Evolutionary conservation across 768 basidiomycete species (phyloP), one percentile per base, ranked within the genome.

Genomic region (Chalciporus sphaerocephalus): DNA sequence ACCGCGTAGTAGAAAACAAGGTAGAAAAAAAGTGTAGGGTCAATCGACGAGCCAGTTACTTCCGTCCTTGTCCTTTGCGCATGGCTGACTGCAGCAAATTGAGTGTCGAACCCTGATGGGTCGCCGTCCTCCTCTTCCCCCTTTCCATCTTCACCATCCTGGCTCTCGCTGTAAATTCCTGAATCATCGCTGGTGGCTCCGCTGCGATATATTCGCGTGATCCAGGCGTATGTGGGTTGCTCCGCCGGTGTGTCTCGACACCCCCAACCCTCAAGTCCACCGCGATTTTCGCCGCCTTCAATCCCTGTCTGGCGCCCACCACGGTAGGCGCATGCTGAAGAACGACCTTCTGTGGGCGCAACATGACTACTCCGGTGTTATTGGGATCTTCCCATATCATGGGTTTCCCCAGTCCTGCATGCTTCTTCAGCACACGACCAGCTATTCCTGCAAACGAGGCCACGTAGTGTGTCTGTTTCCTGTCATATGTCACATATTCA

Each of bases 171-270:
- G 54, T 57, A 43, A 60, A 28, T 46, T 60, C 57, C 21, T 62
- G 38, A 3, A 54, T 47, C 6, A 16, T 59, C 8, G 44, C 55
- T 13, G 52, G 48, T 1, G 65, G 58, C 32, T 63, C 63, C 25
- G 63, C 58, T 15, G 62, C 42, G 20, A 75, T 69, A 59, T 82
- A 83, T 33, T 73, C 71, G 33, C 47, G 61, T 39, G 74, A 74
- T 7, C 81, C 80, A n/a, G 74, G 75, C 2, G 51, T 46, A 51
- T 76, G 63, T 0, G 76, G 71, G 52, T 81, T 82, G 37, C 61
- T 61, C 52, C 55, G 61, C 21, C 37, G 52, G 54, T 71, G 71
- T 15, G 63, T 57, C 34, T 57, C 47, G 24, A 46, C 45, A 8
- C 56, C 55, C 49, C 58, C 60, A 50, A 69, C 54, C 47, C 55